A percentile compares a stretch with the other conserved stretches of the same genome.
Evolutionary conservation across 1,284 basidiomycete genomes (phyloP).

Genomic region (Psilocybe mexicana): DNA sequence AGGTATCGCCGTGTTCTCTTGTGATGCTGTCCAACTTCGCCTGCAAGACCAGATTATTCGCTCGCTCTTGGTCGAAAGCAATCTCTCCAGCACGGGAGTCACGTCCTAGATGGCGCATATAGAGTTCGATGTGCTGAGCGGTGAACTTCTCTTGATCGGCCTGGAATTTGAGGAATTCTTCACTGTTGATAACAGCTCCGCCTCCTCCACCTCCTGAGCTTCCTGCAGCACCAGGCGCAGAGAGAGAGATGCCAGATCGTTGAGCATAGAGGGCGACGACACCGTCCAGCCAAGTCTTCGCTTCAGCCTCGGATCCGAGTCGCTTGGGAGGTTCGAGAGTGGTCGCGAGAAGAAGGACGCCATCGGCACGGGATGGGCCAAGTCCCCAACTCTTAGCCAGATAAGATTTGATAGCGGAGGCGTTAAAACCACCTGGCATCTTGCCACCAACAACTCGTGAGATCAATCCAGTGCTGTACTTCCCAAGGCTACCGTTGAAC

Average conservation of each 20-base stretch:
- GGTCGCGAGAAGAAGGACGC: constrained; percentile 87
- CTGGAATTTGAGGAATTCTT: constrained; percentile 97
- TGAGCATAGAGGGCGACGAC: constrained; percentile 86
- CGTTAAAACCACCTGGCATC: constrained; percentile 99
- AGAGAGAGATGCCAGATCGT: constrained; percentile 85
- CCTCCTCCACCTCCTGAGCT: constrained; percentile 65
- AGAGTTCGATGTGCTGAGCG: constrained; percentile 90
- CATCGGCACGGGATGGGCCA: constrained; percentile 86
- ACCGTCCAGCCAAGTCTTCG: constrained; percentile 90
- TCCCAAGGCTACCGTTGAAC: constrained; percentile 87
- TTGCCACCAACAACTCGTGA: constrained; percentile 93
- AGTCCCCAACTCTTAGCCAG: constrained; percentile 93
- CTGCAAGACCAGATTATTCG: constrained; percentile 73
- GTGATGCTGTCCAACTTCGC: constrained; percentile 85
- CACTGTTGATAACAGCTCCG: constrained; percentile 92
- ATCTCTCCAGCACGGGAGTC: constrained; percentile 93
- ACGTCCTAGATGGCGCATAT: constrained; percentile 93
- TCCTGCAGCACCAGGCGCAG: constrained; percentile 62
- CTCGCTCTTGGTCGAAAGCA: constrained; percentile 85
- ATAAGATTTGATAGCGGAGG: constrained; percentile 89
- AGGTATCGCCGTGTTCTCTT: constrained; percentile 89
- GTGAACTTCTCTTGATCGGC: constrained; percentile 92
- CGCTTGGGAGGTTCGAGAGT: constrained; percentile 95
- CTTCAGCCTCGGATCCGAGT: constrained; percentile 88
- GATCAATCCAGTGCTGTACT: constrained; percentile 91